Percentiles rank a stretch among this genome's conserved stretches.
These are phyloP conservation scores for Quercus lobata DNA, from an alignment of 331 rosid species.

Conservation along the genomic window DNA sequence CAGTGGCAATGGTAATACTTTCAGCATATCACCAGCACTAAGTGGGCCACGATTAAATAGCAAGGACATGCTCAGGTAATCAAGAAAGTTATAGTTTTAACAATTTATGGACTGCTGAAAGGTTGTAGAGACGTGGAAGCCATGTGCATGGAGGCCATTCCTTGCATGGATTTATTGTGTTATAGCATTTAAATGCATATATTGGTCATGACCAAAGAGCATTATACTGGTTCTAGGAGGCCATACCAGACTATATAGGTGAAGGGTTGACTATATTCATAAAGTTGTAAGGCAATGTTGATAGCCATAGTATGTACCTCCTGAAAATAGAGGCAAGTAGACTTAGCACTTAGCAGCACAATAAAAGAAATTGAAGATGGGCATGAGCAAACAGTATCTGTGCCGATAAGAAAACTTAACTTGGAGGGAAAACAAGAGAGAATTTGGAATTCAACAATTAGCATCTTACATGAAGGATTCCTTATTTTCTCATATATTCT, in stretches of 20 bases:
- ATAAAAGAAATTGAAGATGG: constrained; percentile 7
- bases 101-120: constrained; percentile 12
- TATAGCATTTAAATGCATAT: constrained; percentile 16
- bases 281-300: background rate
- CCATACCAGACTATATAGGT: constrained; percentile 10
- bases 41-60: constrained; percentile 59
- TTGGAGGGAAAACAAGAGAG: background rate
- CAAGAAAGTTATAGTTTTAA: constrained; percentile 6
- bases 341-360: background rate
- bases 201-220: constrained; percentile 14
- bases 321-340: background rate
- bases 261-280: background rate
- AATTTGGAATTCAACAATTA: constrained; percentile 1
- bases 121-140: constrained; percentile 16
- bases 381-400: background rate
- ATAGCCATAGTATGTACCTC: background rate
- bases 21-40: constrained; percentile 74
- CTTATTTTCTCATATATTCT: background rate
- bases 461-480: constrained; percentile 12
- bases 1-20: constrained; percentile 40
- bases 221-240: background rate
- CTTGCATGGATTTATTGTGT: constrained; percentile 5
- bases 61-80: constrained; percentile 90
- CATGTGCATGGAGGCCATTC: constrained; percentile 19
- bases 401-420: constrained; percentile 7